Evolutionary conservation across 805 yeast genomes (phyloP).

Genomic region (Cephaloascus fragrans): DNA sequence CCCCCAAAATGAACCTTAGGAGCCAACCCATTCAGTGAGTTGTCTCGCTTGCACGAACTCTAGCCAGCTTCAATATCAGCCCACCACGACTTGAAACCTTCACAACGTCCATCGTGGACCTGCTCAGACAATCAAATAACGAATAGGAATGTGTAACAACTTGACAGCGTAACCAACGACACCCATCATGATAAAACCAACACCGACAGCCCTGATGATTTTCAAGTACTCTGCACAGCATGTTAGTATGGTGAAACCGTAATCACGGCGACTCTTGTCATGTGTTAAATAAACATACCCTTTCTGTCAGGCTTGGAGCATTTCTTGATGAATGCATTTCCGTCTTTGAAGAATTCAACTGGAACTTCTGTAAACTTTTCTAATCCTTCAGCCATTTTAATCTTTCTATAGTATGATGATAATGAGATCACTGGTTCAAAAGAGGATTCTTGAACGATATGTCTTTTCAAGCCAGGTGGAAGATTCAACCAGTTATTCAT

Average conservation of each 20-base stretch:
- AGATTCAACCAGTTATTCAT: neutral
- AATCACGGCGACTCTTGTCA: neutral
- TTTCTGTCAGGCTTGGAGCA: conserved; percentile 89
- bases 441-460: neutral
- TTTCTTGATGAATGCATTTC: conserved; percentile 76
- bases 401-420: neutral
- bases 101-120: neutral
- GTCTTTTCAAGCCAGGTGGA: neutral
- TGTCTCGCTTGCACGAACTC: no score
- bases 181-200: conserved; percentile 97
- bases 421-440: no score
- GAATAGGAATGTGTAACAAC: conserved; percentile 89
- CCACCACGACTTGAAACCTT: no score
- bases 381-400: conserved; percentile 45
- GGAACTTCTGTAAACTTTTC: conserved; percentile 83
- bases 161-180: conserved; percentile 94
- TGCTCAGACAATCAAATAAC: conserved; percentile 80
- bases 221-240: conserved; percentile 56
- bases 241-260: conserved; percentile 11
- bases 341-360: conserved; percentile 84
- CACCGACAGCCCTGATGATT: conserved; percentile 91
- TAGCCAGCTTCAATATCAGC: no score
- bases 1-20: no score
- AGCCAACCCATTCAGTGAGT: no score
- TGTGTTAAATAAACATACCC: conserved; percentile 31